phyloP scores from a whole-genome alignment of 257 asterid species.

The Agastache rugosa region DNA sequence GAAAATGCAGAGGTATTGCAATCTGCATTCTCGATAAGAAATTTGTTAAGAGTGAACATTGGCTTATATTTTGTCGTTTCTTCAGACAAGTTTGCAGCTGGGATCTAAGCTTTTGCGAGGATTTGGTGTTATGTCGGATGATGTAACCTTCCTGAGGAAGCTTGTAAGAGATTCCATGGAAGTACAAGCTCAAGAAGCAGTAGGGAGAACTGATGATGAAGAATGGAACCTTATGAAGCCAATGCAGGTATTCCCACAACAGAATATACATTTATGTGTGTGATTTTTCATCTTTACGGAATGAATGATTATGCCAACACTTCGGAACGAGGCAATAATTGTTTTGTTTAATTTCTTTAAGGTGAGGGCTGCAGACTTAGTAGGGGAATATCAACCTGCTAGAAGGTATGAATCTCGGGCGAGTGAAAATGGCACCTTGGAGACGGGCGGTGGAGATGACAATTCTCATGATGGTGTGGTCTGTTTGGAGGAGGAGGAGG shows the following conservation, averaged over 20 bases:
- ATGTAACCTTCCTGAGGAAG: slow-evolving; percentile 76
- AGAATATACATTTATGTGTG: background rate
- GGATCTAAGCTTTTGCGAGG: slow-evolving; percentile 94
- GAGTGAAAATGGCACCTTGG: slow-evolving; percentile 39
- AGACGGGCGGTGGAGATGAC: slow-evolving; percentile 24
- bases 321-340: background rate
- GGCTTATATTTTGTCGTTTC: background rate
- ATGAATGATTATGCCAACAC: background rate
- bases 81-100: slow-evolving; percentile 96
- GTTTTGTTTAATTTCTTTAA: slow-evolving; percentile 37
- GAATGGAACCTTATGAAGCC: slow-evolving; percentile 69
- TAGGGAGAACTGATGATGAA: slow-evolving; percentile 54
- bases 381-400: slow-evolving; percentile 42
- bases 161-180: slow-evolving; percentile 91
- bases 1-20: slow-evolving; percentile 87
- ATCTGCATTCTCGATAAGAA: slow-evolving; percentile 11
- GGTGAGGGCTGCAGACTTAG: slow-evolving; percentile 81
- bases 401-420: slow-evolving; percentile 33
- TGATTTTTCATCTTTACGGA: background rate
- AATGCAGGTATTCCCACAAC: slow-evolving; percentile 63
- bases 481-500: background rate
- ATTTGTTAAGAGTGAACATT: background rate
- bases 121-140: slow-evolving; percentile 94
- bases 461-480: slow-evolving; percentile 17
- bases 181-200: slow-evolving; percentile 83